Percentiles rank a stretch among this genome's conserved stretches.
Evolutionary conservation across 345 rosid species (phyloP).

Genomic region (Laguncularia racemosa): DNA sequence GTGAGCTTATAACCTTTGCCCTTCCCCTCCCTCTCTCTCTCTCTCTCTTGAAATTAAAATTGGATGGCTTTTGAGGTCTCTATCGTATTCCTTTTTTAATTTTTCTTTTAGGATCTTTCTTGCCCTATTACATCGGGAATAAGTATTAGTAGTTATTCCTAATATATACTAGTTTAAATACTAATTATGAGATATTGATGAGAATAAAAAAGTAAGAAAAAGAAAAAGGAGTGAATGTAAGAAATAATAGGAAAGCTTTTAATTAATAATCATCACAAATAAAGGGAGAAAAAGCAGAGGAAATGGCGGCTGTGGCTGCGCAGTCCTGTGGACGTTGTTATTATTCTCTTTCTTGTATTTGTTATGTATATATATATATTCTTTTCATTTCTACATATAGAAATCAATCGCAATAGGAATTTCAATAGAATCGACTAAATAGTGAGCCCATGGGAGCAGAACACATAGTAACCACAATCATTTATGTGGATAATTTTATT

Average conservation of each 20-base stretch:
- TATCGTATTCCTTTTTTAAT: too few relatives aligned
- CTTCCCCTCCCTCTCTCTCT: background rate
- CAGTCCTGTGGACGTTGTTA: constrained; percentile 20
- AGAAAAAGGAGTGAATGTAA: background rate
- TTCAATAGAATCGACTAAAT: too few relatives aligned
- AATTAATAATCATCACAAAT: constrained; percentile 9
- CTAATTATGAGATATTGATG: background rate
- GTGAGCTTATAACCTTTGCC: constrained; percentile 5
- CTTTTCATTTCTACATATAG: too few relatives aligned
- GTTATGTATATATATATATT: background rate
- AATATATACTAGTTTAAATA: too few relatives aligned
- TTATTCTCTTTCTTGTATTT: background rate
- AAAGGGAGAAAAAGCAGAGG: constrained; percentile 12
- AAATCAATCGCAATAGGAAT: too few relatives aligned
- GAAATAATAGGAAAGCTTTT: background rate
- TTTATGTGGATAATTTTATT: too few relatives aligned
- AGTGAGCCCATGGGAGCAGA: too few relatives aligned
- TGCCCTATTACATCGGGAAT: too few relatives aligned
- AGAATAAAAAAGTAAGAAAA: constrained; percentile 3
- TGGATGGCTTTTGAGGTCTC: too few relatives aligned
- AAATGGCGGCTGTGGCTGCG: constrained; percentile 80
- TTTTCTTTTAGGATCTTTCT: too few relatives aligned
- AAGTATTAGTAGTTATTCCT: too few relatives aligned
- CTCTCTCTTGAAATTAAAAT: background rate
- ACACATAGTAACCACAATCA: too few relatives aligned